Conservation (phyloP, 2,329 filamentous ascomycete species). For the Davidsoniella eucalypti region DNA sequence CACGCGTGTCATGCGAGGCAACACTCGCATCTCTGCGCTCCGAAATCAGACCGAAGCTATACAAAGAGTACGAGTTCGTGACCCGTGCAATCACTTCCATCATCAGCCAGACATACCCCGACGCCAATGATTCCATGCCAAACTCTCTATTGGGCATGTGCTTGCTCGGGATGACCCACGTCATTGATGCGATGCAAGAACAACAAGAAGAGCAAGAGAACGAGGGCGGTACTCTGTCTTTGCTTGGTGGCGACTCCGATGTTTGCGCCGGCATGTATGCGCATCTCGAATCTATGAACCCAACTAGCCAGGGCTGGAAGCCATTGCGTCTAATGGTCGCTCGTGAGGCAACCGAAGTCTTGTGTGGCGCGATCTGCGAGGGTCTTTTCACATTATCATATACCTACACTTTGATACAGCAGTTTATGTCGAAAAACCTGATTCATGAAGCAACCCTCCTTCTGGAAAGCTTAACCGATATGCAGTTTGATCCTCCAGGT, state of each 20-base stretch:
- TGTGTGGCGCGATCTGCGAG: slow-evolving; percentile 19
- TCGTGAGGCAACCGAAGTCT: slow-evolving; percentile 19
- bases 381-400: slow-evolving; percentile 17
- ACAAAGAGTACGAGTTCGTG: slow-evolving; percentile 10
- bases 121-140: neutral
- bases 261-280: slow-evolving; percentile 20
- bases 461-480: slow-evolving; percentile 1
- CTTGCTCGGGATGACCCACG: slow-evolving; percentile 16
- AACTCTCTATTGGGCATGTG: slow-evolving; percentile 24
- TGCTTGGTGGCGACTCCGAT: neutral
- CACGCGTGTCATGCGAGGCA: neutral
- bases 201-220: slow-evolving; percentile 16
- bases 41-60: slow-evolving; percentile 2
- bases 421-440: slow-evolving; percentile 18
- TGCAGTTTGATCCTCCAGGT: slow-evolving; percentile 5
- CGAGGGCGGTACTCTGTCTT: slow-evolving; percentile 16
- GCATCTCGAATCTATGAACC: slow-evolving; percentile 21
- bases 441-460: slow-evolving; percentile 17
- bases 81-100: slow-evolving; percentile 5
- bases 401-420: slow-evolving; percentile 17
- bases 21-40: neutral
- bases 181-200: slow-evolving; percentile 2
- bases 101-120: neutral
- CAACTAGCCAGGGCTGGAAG: slow-evolving; percentile 18
- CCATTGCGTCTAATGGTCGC: slow-evolving; percentile 21